These are phyloP conservation scores for Tranzscheliella williamsii DNA, from an alignment of 1,284 basidiomycete genomes.

Conservation along the genomic window DNA sequence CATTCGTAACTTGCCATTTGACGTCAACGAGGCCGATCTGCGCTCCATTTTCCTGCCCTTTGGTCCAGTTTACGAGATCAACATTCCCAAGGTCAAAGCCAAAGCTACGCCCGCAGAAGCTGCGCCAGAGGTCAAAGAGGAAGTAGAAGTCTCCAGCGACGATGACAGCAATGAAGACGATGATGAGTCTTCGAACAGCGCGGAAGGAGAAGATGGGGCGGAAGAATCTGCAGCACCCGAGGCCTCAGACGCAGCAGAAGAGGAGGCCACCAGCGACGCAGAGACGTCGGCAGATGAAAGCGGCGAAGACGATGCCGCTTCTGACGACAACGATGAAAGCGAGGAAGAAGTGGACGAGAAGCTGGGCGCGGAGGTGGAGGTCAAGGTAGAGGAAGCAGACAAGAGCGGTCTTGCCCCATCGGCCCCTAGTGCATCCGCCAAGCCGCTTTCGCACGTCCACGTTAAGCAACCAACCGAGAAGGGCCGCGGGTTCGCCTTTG, in stretches of 20 bases:
- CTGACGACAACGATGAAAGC: slow-evolving; percentile 13
- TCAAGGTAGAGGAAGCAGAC: slow-evolving; percentile 59
- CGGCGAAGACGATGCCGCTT: slow-evolving; percentile 63
- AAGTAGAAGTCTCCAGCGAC: not conserved
- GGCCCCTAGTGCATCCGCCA: slow-evolving; percentile 64
- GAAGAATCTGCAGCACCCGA: slow-evolving; percentile 14
- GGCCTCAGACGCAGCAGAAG: slow-evolving; percentile 6
- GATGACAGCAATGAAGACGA: slow-evolving; percentile 13
- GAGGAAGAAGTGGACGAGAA: not conserved
- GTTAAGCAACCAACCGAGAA: slow-evolving; percentile 59
- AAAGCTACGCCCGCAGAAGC: slow-evolving; percentile 1
- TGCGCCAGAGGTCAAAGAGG: slow-evolving; percentile 1
- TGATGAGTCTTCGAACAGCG: slow-evolving; percentile 14
- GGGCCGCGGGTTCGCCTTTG: slow-evolving; percentile 87
- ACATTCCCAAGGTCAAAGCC: slow-evolving; percentile 68
- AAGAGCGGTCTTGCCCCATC: not conserved
- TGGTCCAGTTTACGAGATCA: slow-evolving; percentile 83
- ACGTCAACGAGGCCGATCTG: slow-evolving; percentile 74
- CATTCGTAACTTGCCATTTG: slow-evolving; percentile 83
- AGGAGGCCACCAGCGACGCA: slow-evolving; percentile 8
- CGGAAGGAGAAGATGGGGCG: slow-evolving; percentile 12
- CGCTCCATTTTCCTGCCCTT: slow-evolving; percentile 84
- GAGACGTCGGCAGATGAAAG: slow-evolving; percentile 59
- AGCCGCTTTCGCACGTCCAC: no score
- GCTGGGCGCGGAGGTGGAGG: not conserved